Percentiles rank a stretch among this genome's conserved stretches.
Evolutionary conservation across 1,139 yeast species (phyloP).

Genomic region (Spathaspora sp.): DNA sequence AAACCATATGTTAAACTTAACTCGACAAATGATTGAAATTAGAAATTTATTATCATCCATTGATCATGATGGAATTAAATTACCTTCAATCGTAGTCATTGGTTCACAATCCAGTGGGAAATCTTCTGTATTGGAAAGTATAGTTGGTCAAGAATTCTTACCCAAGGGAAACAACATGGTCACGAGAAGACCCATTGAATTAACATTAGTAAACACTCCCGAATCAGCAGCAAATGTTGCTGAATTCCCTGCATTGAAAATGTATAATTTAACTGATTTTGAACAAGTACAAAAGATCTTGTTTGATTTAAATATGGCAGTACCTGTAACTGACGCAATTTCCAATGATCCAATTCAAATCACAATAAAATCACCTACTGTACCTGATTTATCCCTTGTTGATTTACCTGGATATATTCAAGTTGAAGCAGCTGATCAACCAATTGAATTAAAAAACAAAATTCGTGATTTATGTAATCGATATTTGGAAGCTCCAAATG

Average conservation of each 20-base stretch:
- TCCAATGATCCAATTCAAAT: slow-evolving; percentile 90
- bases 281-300: slow-evolving; percentile 82
- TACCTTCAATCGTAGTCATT: slow-evolving; percentile 94
- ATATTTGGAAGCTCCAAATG: slow-evolving; percentile 88
- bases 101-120: slow-evolving; percentile 98
- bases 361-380: slow-evolving; percentile 85
- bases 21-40: slow-evolving; percentile 96
- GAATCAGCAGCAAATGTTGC: slow-evolving; percentile 82
- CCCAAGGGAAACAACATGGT: slow-evolving; percentile 97
- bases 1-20: slow-evolving; percentile 79
- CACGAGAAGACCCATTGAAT: slow-evolving; percentile 90
- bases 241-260: slow-evolving; percentile 87
- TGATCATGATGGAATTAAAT: slow-evolving; percentile 74
- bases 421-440: slow-evolving; percentile 96
- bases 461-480: slow-evolving; percentile 79
- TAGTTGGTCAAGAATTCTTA: slow-evolving; percentile 90
- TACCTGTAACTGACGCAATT: slow-evolving; percentile 79
- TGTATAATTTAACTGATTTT: slow-evolving; percentile 82
- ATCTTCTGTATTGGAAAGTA: slow-evolving; percentile 88
- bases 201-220: slow-evolving; percentile 87
- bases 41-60: slow-evolving; percentile 74
- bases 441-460: slow-evolving; percentile 73
- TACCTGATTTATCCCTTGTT: slow-evolving; percentile 91
- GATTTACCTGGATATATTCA: slow-evolving; percentile 98
- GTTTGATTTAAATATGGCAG: slow-evolving; percentile 87